Conservation (phyloP, 352 stramenopile genomes). For the Phytopythium sindhum region DNA sequence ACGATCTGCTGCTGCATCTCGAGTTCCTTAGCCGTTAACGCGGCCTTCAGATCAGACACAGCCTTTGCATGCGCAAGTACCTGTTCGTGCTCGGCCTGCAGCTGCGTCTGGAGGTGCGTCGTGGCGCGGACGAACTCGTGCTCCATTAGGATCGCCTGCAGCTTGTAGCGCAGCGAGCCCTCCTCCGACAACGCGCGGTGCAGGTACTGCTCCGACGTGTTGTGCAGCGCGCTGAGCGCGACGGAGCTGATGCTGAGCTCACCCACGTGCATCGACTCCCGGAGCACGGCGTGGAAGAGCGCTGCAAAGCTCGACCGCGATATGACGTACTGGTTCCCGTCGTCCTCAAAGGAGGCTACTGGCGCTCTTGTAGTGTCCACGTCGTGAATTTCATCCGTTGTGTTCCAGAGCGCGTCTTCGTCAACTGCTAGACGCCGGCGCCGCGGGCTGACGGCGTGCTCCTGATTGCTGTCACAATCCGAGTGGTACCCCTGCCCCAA, state of each 20-base stretch:
- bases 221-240: conserved; percentile 75
- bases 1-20: conserved; percentile 67
- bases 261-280: conserved; percentile 25
- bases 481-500: conserved; percentile 73
- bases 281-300: conserved; percentile 39
- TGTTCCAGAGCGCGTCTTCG: conserved; percentile 58
- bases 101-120: conserved; percentile 34
- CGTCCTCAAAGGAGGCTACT: conserved; percentile 23
- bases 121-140: conserved; percentile 27
- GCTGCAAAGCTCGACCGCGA: conserved; percentile 53
- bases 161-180: conserved; percentile 53
- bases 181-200: conserved; percentile 51
- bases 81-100: conserved; percentile 54
- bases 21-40: conserved; percentile 64
- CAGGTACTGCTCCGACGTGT: conserved; percentile 68
- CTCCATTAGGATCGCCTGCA: conserved; percentile 52
- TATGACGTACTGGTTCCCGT: conserved; percentile 61
- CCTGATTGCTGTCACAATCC: conserved; percentile 49
- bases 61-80: conserved; percentile 37
- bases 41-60: conserved; percentile 33
- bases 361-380: conserved; percentile 7
- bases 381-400: conserved; percentile 28
- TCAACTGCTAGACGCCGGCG: conserved; percentile 15
- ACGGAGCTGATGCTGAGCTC: conserved; percentile 59
- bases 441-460: conserved; percentile 16